These are phyloP conservation scores for Metarhizium album DNA, from an alignment of 2,329 filamentous ascomycete genomes.

Conservation along the genomic window DNA sequence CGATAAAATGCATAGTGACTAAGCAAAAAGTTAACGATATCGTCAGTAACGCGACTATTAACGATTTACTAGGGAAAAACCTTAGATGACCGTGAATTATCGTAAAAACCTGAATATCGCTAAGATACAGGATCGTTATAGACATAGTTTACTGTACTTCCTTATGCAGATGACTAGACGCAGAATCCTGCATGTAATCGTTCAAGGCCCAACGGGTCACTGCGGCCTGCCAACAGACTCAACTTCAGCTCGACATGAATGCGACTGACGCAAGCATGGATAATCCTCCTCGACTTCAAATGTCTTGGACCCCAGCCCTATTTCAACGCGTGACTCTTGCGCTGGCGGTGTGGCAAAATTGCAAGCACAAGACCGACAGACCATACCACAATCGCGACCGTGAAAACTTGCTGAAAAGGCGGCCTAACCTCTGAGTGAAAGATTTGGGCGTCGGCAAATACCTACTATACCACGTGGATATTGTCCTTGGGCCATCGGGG, in stretches of 20 bases:
- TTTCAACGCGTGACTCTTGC: not conserved
- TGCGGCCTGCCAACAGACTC: not conserved
- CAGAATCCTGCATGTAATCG: too few species aligned
- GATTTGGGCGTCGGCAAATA: constrained; percentile 50
- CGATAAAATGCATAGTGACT: too few species aligned
- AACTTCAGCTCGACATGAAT: too few species aligned
- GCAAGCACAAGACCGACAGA: not conserved
- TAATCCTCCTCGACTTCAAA: not conserved
- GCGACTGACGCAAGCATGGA: not conserved
- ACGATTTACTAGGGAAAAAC: too few species aligned
- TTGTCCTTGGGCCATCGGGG: constrained; percentile 37
- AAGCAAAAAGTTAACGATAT: too few species aligned
- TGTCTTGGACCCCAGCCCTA: not conserved
- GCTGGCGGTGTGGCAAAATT: not conserved
- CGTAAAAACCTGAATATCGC: too few species aligned
- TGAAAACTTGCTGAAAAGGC: constrained; percentile 39
- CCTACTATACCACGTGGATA: constrained; percentile 49
- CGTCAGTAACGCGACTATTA: too few species aligned
- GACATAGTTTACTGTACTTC: too few species aligned
- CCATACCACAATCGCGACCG: not conserved
- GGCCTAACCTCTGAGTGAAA: constrained; percentile 43
- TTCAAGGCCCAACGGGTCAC: not conserved
- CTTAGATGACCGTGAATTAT: too few species aligned
- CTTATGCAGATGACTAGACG: too few species aligned
- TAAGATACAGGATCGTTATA: too few species aligned